Evolutionary conservation across 2,329 filamentous ascomycete genomes (phyloP), one percentile per base, ranked within the genome.

Genomic region (Tolypocladium amazonense): DNA sequence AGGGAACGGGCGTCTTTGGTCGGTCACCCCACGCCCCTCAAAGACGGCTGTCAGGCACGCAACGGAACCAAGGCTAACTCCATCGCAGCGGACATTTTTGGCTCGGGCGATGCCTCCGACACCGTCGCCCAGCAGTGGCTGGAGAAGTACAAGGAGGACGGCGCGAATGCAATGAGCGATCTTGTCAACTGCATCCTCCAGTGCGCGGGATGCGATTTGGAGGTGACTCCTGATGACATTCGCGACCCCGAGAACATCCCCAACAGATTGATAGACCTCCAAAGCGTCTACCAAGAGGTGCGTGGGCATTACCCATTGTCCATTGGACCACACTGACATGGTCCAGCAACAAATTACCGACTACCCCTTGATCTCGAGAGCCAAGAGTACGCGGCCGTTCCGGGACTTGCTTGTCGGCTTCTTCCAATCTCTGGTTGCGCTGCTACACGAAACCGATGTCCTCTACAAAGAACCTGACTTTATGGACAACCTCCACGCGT

Each of bases 211-310:
- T 96, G 92, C 71, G 85, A 90, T 59, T 80, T 90, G 58, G 83
- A 88, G 65, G 84, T 99, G 59, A 88, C 87, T 12, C 82, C 84
- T 45, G 87, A 94, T 70, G 92, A 97, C 71, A 90, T 97, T 64
- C 86, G 88, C 65, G 93, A 99, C 70, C 86, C 91, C 9, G 94
- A 99, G 71, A 92, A 94, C 69, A 90, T 88, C 56, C 85, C 89
- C 23, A 87, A 86, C 68, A 87, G 86, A 69, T 77, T 99, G 54
- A 80, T 82, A 27, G 92, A 97, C 67, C 79, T 99, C n/a, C 90
- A 97, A 73, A 87, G 89, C 62, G 86, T 92, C 62, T 96, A 92
- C 70, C 88, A 94, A 72, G 85, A 89, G 70, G 88, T 90, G 72
- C 68, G 81, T 73, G 25, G 14, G 14, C 8, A 7, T 2, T 5